Base-by-base conservation (phyloP, 352 stramenopile genomes). In the Phytophthora sojae region DNA sequence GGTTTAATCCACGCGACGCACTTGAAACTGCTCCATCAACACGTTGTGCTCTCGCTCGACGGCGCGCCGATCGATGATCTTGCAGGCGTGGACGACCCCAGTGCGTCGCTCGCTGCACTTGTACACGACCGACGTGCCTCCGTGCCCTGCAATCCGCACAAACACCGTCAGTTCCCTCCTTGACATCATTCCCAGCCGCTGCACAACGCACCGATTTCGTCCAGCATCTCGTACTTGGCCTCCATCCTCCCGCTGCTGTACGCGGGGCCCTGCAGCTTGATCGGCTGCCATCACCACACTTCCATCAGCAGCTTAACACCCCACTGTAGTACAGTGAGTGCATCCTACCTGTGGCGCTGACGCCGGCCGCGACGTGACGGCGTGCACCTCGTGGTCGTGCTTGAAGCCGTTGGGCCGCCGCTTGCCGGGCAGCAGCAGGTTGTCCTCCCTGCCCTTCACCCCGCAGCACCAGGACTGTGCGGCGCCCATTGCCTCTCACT, bases 21-120 rank as follows among this genome's bases (percentile, higher is more conserved):
- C 89, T 81, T 95, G 87, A 62, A 97, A 96, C 67, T 97, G 90
- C 64, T 95, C 82, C 79, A 97, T 83, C 30, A 95, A 61, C 54
- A 95, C 87, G 53, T 93, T 94, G 57, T 87, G 81, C 53, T 93
- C 88, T 37, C 79, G 70, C 57, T 90, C 80, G 11, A 97, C 74
- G 6, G 81, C 78, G 9, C 89, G 77, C 21, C 90, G 90, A 58
- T 97, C 88, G 60, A 97, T 97, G 69, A 97, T 88, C 69, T 97
- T 97, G 73, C 90, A 97, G 30, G 90, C 90, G 19, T 80, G 80
- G 15, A 86, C 47, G 14, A 61, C 77, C 17, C 85, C 87, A 2
- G 77, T 85, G 49, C 80, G 79, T 57, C 82, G 80, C n/a, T 93
- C 80, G 21, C 82, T 73, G 63, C 90, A 97, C 50, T 89, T 85